Evolutionary conservation across 2,329 filamentous ascomycete species (phyloP).

Genomic region (Pseudogymnoascus pannorum): DNA sequence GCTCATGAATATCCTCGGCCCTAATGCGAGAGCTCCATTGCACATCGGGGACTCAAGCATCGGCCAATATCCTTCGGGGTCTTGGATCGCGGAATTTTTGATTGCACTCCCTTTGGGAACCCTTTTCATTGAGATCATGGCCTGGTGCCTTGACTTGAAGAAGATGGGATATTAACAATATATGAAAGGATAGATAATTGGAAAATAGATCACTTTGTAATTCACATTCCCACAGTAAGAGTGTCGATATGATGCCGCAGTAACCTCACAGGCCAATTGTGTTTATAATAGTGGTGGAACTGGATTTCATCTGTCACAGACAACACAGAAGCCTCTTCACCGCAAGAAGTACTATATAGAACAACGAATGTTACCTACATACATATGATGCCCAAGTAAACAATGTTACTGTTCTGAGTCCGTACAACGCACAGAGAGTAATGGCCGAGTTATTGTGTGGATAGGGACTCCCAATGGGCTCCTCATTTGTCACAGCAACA

Average conservation of each 20-base stretch:
- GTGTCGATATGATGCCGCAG: no score
- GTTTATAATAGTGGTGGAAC: no score
- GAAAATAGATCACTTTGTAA: no score
- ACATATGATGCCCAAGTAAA: not conserved
- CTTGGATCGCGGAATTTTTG: constrained; percentile 44
- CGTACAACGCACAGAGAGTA: no score
- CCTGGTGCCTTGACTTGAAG: constrained; percentile 16
- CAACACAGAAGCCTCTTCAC: not conserved
- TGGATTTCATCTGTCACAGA: not conserved
- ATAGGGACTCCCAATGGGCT: not conserved
- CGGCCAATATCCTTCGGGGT: constrained; percentile 42
- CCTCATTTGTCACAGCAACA: not conserved
- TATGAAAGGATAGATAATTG: no score
- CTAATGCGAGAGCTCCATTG: constrained; percentile 44
- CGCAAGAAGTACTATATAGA: not conserved
- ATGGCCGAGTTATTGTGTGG: not conserved
- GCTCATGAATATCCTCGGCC: constrained; percentile 22
- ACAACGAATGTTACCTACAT: not conserved
- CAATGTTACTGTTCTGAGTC: no score
- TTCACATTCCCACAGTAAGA: no score
- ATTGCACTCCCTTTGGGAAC: constrained; percentile 28
- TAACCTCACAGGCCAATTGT: not conserved
- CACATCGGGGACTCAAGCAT: constrained; percentile 42
- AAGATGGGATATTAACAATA: no score
- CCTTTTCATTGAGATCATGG: constrained; percentile 22